Base-by-base conservation (phyloP, 2,329 filamentous ascomycete species). In the Fusarium paranaense region DNA sequence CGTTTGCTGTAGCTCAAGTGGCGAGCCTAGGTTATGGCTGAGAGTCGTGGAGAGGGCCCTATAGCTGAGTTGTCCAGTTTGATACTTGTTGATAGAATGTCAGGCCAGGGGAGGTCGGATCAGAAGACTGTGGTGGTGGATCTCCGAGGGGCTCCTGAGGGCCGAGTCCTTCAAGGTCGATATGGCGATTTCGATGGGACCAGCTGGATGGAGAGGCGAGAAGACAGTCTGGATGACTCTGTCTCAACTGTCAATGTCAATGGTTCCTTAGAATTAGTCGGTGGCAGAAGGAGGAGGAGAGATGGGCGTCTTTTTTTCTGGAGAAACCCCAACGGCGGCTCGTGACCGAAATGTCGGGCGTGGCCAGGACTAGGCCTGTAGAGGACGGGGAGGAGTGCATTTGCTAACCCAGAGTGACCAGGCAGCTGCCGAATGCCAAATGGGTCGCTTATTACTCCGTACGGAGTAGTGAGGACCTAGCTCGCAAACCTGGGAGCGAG, bases 361-460 rank as follows among this genome's bases (percentile, higher is more conserved):
- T 59, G 58, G 30, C 71, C 59, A 54, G 66, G 68, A 65, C 71
- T 60, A 69, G 64, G 72, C 66, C 69, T 54, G 69, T 68, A 58
- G 71, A 68, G 66, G 64, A 74, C 70, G 38, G 64, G 68, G 66
- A 47, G 74, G 59, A 72, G 66, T 64, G 63, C 63, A 65, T 63
- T 72, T 75, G 68, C 73, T 72, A 66, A 72, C 35, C 54, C 70
- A 76, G 62, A 54, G 71, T 56, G 61, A 64, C 71, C 71, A 74
- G 70, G 71, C 70, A 75, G 67, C 61, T 72, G 63, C 67, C 64
- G 76, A 70, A 76, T 72, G 75, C 71, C 72, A 78, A 78, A 77
- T 78, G 76, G 75, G 61, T 78, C 76, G 76, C 76, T 78, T 78
- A 74, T 72, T 77, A 58, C 73, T 74, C 71, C 71, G 64, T 73